phyloP scores from a whole-genome alignment of 805 yeast genomes.

The Teunomyces pallodes region DNA sequence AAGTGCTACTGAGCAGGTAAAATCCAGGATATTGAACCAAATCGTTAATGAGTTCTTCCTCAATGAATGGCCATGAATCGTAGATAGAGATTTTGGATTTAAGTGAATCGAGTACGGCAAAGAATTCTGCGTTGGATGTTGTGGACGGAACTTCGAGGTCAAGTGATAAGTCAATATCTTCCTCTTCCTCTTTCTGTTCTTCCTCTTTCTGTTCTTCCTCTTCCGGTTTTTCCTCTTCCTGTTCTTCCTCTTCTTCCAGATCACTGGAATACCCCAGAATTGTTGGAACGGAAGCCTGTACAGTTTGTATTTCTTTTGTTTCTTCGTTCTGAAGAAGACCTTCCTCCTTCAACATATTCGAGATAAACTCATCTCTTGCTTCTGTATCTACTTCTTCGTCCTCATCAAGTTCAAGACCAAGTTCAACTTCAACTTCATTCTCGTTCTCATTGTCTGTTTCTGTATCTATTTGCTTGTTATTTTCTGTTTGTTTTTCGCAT shows the following conservation, averaged over 20 bases:
- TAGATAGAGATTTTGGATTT: constrained; percentile 25
- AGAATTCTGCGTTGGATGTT: constrained; percentile 18
- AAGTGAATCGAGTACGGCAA: constrained; percentile 22
- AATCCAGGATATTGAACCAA: constrained; percentile 27
- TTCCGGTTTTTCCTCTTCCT: constrained; percentile 5
- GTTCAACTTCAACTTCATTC: constrained; percentile 1
- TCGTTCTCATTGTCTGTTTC: constrained; percentile 1
- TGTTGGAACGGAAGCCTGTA: neutral
- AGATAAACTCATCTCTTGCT: constrained; percentile 11
- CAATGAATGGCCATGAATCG: constrained; percentile 39
- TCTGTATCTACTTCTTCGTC: constrained; percentile 10
- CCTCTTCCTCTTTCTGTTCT: constrained; percentile 1
- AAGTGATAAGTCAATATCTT: constrained; percentile 9
- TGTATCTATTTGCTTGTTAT: neutral
- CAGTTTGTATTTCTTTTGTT: constrained; percentile 3
- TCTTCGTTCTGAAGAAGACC: constrained; percentile 12
- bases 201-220: constrained; percentile 5
- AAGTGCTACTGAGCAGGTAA: constrained; percentile 19
- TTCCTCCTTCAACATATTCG: constrained; percentile 18
- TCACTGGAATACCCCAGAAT: constrained; percentile 4
- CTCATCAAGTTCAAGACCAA: constrained; percentile 4
- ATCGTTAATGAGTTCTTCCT: constrained; percentile 32
- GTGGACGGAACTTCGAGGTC: constrained; percentile 2
- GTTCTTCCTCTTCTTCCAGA: constrained; percentile 7
- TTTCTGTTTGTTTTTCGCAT: neutral